A percentile compares a stretch with the other conserved stretches of the same genome.
These are phyloP conservation scores for Mycena chlorophos DNA, from an alignment of 768 basidiomycete genomes.

Conservation along the genomic window DNA sequence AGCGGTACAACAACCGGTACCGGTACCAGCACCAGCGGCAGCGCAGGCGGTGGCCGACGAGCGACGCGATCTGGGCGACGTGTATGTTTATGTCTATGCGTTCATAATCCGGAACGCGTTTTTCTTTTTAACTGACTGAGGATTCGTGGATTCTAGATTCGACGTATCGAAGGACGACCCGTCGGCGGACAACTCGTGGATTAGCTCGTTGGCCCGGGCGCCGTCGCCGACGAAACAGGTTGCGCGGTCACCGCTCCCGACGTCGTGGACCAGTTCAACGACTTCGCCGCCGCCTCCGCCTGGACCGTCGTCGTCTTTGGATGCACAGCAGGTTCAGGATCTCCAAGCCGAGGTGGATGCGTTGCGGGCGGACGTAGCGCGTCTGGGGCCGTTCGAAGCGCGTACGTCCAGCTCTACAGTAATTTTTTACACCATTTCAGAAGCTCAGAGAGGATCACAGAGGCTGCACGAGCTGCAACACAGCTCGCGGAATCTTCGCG, in stretches of 20 bases:
- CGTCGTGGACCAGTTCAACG: too few relatives aligned
- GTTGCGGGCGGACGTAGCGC: constrained; percentile 20
- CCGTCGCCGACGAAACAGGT: constrained; percentile 24
- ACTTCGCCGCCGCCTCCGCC: too few relatives aligned
- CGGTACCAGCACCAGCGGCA: constrained; percentile 18
- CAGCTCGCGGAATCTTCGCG: too few relatives aligned
- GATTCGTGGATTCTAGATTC: too few relatives aligned
- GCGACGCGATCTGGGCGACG: constrained; percentile 56
- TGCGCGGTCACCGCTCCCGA: too few relatives aligned
- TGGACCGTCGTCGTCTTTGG: too few relatives aligned
- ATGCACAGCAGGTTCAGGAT: constrained; percentile 17
- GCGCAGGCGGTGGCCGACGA: constrained; percentile 35
- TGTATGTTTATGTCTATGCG: constrained; percentile 52
- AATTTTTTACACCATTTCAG: background rate
- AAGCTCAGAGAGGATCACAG: too few relatives aligned
- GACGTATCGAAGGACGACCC: constrained; percentile 49
- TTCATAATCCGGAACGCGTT: constrained; percentile 10
- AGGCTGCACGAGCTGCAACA: too few relatives aligned
- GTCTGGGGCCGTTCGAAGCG: constrained; percentile 21
- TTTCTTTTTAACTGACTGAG: constrained; percentile 1
- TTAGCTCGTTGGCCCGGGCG: constrained; percentile 55
- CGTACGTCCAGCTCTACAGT: background rate
- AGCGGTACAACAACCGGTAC: too few relatives aligned
- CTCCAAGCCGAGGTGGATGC: constrained; percentile 27
- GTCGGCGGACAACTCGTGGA: constrained; percentile 50